phyloP scores from a whole-genome alignment of 2,329 filamentous ascomycete species.

The Venturia carpophila region DNA sequence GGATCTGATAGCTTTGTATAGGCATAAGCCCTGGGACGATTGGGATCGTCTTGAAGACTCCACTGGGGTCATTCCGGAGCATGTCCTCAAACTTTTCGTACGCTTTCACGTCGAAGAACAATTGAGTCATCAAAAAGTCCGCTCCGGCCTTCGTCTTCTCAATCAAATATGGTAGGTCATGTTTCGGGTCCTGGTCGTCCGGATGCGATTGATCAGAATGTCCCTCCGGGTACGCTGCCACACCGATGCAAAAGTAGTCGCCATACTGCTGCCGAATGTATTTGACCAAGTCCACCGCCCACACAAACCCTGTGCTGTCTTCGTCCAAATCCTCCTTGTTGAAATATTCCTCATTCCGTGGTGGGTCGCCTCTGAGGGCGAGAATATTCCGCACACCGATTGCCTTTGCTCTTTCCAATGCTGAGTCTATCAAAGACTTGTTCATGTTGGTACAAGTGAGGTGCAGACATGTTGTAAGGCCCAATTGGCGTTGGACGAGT shows the following conservation, averaged over 20 bases:
- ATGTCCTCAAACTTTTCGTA: constrained; percentile 73
- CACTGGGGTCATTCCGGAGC: constrained; percentile 72
- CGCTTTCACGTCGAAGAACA: constrained; percentile 85
- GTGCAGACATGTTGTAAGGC: constrained; percentile 89
- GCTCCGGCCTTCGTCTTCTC: constrained; percentile 88
- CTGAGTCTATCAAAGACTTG: constrained; percentile 72
- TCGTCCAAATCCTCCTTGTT: constrained; percentile 50
- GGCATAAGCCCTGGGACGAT: constrained; percentile 97
- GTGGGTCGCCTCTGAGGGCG: constrained; percentile 84
- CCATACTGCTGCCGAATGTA: constrained; percentile 83
- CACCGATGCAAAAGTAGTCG: constrained; percentile 93
- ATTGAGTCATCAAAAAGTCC: constrained; percentile 97
- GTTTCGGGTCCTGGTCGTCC: constrained; percentile 56
- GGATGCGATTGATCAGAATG: constrained; percentile 88
- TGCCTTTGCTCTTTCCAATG: constrained; percentile 81
- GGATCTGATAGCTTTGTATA: constrained; percentile 93
- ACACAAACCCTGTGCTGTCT: constrained; percentile 68
- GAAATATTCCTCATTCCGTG: constrained; percentile 79
- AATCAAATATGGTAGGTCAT: constrained; percentile 77
- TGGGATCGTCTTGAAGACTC: constrained; percentile 74
- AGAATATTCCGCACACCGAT: constrained; percentile 91
- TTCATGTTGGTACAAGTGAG: constrained; percentile 99
- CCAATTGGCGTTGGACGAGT: constrained; percentile 85
- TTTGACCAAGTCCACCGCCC: constrained; percentile 78
- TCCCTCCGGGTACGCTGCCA: constrained; percentile 91